Percentiles rank a stretch among this genome's conserved stretches.
These are phyloP conservation scores for Calocybe cyanea DNA, from an alignment of 768 basidiomycete species.

Conservation along the genomic window DNA sequence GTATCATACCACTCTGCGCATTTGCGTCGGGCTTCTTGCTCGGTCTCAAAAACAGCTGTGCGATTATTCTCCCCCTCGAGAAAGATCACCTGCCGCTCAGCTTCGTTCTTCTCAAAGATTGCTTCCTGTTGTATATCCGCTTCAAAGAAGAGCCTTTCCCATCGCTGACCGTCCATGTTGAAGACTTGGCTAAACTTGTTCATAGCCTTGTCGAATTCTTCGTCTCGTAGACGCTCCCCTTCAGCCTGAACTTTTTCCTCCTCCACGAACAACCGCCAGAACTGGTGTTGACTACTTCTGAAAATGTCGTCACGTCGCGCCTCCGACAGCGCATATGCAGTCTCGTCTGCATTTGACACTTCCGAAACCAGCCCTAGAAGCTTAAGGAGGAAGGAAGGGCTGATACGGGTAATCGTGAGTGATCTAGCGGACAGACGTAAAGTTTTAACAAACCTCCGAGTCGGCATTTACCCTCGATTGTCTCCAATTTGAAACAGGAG, in stretches of 20 bases:
- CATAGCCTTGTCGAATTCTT: conserved; percentile 1
- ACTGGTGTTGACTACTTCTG: background rate
- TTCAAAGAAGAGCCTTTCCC: background rate
- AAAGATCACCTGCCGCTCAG: background rate
- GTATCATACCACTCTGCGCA: conserved; percentile 3
- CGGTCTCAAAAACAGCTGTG: background rate
- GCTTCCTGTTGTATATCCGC: conserved; percentile 1
- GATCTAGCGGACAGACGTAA: no score
- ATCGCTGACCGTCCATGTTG: background rate
- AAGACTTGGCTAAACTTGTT: background rate
- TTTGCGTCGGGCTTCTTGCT: background rate
- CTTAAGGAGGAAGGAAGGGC: no score
- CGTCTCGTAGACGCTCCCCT: conserved; percentile 2
- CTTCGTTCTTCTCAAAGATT: background rate
- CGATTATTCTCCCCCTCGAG: conserved; percentile 3
- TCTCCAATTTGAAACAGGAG: no score
- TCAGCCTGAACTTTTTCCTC: conserved; percentile 1
- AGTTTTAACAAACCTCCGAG: no score
- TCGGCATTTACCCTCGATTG: no score
- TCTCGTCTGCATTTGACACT: background rate
- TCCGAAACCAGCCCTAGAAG: no score
- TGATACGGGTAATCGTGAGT: no score
- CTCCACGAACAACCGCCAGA: background rate
- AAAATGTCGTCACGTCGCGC: background rate
- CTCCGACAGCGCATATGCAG: background rate